Evolutionary conservation across 768 basidiomycete genomes (phyloP).

Genomic region (Leccinum truebloodii): DNA sequence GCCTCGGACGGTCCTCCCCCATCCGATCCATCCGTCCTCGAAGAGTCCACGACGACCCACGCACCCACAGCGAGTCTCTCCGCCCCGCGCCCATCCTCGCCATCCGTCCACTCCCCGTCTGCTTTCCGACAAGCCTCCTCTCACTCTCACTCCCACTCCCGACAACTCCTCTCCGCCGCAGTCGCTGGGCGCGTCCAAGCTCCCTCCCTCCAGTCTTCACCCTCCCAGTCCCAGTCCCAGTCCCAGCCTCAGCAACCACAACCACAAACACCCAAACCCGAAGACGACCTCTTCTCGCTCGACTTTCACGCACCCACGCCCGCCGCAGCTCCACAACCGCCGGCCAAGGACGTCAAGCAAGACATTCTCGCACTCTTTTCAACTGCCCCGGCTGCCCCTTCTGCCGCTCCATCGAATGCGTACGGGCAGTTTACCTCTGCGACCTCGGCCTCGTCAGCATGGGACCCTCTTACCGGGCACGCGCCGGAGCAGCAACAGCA

Average conservation of each 20-base stretch:
- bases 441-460: slow-evolving; percentile 18
- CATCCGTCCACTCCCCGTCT: slow-evolving; percentile 27
- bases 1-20: slow-evolving; percentile 89
- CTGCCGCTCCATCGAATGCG: slow-evolving; percentile 26
- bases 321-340: slow-evolving; percentile 29
- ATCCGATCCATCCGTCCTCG: slow-evolving; percentile 76
- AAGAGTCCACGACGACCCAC: slow-evolving; percentile 30
- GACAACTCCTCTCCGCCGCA: slow-evolving; percentile 36
- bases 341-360: slow-evolving; percentile 69
- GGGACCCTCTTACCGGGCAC: slow-evolving; percentile 22
- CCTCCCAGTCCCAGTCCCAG: slow-evolving; percentile 9
- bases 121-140: slow-evolving; percentile 21
- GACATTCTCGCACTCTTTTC: slow-evolving; percentile 76
- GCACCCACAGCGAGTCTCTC: slow-evolving; percentile 22
- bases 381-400: slow-evolving; percentile 14
- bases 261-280: slow-evolving; percentile 35
- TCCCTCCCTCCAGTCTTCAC: not conserved
- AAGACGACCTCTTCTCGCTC: slow-evolving; percentile 77
- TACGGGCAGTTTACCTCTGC: slow-evolving; percentile 23
- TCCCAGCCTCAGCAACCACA: slow-evolving; percentile 20
- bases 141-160: slow-evolving; percentile 22
- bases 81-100: slow-evolving; percentile 30
- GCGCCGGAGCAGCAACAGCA: slow-evolving; percentile 22
- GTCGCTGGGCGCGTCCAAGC: slow-evolving; percentile 35
- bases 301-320: slow-evolving; percentile 67